Base-by-base conservation (phyloP, 1,139 yeast species). In the Yamadazyma membranifaciens region DNA sequence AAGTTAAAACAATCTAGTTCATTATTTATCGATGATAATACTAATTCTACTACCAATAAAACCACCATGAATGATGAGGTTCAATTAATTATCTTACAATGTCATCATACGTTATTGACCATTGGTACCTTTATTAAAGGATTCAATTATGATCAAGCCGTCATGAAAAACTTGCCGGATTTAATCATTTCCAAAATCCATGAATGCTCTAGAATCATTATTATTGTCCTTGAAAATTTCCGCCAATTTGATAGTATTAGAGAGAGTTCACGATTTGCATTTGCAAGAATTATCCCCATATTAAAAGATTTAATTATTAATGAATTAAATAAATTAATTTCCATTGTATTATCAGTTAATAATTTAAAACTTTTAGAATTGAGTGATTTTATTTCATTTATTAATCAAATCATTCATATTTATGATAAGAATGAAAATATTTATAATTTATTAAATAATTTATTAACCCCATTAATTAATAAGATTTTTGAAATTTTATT, bases 41-140 rank as follows among this genome's bases (percentile, higher is more conserved):
- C 12, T 2, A 37, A 32, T 26, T 32, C 15, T 14, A 24, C 9
- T 27, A n/a, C 34, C 6, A 27, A 34, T 6, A n/a, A 28, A 3
- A 11, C n/a, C 4, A n/a, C 15, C 7, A 9, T 6, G 6, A 30
- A 30, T 25, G 33, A 16, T 12, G 34, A 38, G 10, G 24, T 24
- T 11, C 32, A 32, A 14, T 69, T 73, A 36, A 56, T 75, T 29
- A 73, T 83, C 3, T 63, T 87, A 36, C 94, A 88, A 57, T 83
- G 89, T 2, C 96, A 92, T 59, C 97, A 92, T 59, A 76, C 83
- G 32, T 65, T 94, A 37, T 80, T 87, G 81, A 92, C 97, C 0
- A 78, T 92, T 40, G 97, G 97, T 29, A 87, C 96, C 0, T 75
- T 91, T 54, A 86, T 91, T 2, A 78, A 92, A 55, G 98, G 98